Base-by-base conservation (phyloP, 208 protist species). In the Naegleria fowleri region DNA sequence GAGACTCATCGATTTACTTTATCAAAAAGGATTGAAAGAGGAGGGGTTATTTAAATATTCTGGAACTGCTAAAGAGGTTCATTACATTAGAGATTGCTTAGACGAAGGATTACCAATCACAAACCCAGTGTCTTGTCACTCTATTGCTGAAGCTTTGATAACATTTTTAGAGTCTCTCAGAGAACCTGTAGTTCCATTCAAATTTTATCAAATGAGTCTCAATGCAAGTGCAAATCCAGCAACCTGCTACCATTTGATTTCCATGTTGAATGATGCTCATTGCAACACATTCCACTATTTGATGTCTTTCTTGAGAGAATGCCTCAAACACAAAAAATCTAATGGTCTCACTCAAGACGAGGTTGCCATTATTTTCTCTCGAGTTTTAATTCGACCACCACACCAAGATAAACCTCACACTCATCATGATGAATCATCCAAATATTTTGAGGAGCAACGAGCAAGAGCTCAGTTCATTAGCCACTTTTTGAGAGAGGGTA, bases 241-340 rank as follows among this genome's bases (percentile, higher is more conserved):
- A 39, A 16, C 29, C 36, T 79, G 52, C 4, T 13, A 52, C 5
- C n/a, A 43, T 22, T 16, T 89, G 0, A 52, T 91, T 48, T 33
- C 33, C 19, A 89, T 36, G 19, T 51, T 91, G 48, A 58, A n/a
- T n/a, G 16, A 41, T 3, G 38, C 33, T n/a, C 52, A 91, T 52
- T 83, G 11, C 25, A 85, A 91, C 79, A 36, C 15, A 22, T 91
- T 91, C n/a, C 59, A 91, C 7, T 91, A 91, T 58, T 39, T 91
- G 5, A 85, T 88, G n/a, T 29, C 59, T 9, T 91, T 91, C 33
- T 51, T 91, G 59, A 75, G 67, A 87, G 90, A 91, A 36, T 40
- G 83, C 7, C 48, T 91, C 11, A 84, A 89, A 19, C 4, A 89
- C 38, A 85, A 75, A 3, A 48, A 88, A 16, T 40, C 9, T 0